These are phyloP conservation scores for Colletotrichum caudatum DNA, from an alignment of 2,329 filamentous ascomycete genomes.

Conservation along the genomic window DNA sequence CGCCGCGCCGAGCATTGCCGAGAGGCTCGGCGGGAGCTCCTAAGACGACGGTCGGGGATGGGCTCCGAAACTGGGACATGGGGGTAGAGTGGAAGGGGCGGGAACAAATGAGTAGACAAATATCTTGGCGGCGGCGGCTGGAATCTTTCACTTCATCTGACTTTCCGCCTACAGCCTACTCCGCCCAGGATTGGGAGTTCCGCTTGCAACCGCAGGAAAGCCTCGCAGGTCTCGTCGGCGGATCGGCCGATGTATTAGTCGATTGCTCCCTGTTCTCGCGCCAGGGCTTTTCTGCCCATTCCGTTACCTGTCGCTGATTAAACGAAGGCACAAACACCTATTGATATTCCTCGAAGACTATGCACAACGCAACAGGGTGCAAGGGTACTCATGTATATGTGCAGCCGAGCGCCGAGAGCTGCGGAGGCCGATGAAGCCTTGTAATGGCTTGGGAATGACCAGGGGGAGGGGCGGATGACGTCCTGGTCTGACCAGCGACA, in stretches of 20 bases:
- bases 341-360: constrained; percentile 15
- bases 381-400: constrained; percentile 31
- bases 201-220: constrained; percentile 23
- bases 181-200: constrained; percentile 12
- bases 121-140: constrained; percentile 26
- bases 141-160: not conserved
- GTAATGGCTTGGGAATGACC: not conserved
- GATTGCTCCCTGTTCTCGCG: not conserved
- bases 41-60: constrained; percentile 26
- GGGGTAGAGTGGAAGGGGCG: constrained; percentile 10
- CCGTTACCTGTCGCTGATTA: not conserved
- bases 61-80: constrained; percentile 25
- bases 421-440: not conserved
- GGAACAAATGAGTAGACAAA: constrained; percentile 3
- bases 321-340: not conserved
- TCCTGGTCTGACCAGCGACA: constrained; percentile 16
- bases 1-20: constrained; percentile 41
- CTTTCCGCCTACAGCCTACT: constrained; percentile 12
- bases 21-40: constrained; percentile 38
- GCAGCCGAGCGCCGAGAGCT: constrained; percentile 18
- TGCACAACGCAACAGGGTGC: constrained; percentile 22
- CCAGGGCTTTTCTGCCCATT: constrained; percentile 14
- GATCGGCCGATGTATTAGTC: constrained; percentile 2
- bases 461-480: not conserved
- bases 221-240: not conserved